Evolutionary conservation across 2,329 filamentous ascomycete genomes (phyloP).

Genomic region (Aspergillus sp.): DNA sequence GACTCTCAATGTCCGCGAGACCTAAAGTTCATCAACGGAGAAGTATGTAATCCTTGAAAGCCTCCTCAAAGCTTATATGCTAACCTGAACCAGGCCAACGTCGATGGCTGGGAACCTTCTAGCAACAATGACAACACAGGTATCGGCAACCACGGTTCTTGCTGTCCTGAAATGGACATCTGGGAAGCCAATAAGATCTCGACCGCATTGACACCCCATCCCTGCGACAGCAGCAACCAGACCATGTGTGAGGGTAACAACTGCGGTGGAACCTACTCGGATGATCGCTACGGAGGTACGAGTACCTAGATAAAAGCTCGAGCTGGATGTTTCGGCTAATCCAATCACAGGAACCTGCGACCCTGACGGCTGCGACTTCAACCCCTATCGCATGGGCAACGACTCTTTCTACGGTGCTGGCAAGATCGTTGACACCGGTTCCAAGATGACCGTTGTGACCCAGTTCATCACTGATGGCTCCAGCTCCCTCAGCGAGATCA

Average conservation of each 20-base stretch:
- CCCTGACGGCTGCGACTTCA: constrained; percentile 72
- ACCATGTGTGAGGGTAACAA: constrained; percentile 52
- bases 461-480: constrained; percentile 62
- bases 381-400: constrained; percentile 67
- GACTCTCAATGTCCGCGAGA: constrained; percentile 59
- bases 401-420: constrained; percentile 63
- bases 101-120: constrained; percentile 55
- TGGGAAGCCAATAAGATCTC: constrained; percentile 70
- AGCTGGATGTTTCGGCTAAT: not conserved
- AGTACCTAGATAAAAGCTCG: not conserved
- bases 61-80: not conserved
- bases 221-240: constrained; percentile 56
- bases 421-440: constrained; percentile 59
- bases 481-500: constrained; percentile 59
- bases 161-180: constrained; percentile 69
- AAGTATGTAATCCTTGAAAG: constrained; percentile 26
- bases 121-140: constrained; percentile 57
- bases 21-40: constrained; percentile 45
- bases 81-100: constrained; percentile 48
- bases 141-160: constrained; percentile 56
- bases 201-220: constrained; percentile 65
- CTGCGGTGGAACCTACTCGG: constrained; percentile 56
- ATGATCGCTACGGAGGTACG: constrained; percentile 53
- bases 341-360: constrained; percentile 57
- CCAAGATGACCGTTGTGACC: constrained; percentile 66